Evolutionary conservation across 345 rosid species (phyloP), one percentile per base, ranked within the genome.

Genomic region (Populus simonii): DNA sequence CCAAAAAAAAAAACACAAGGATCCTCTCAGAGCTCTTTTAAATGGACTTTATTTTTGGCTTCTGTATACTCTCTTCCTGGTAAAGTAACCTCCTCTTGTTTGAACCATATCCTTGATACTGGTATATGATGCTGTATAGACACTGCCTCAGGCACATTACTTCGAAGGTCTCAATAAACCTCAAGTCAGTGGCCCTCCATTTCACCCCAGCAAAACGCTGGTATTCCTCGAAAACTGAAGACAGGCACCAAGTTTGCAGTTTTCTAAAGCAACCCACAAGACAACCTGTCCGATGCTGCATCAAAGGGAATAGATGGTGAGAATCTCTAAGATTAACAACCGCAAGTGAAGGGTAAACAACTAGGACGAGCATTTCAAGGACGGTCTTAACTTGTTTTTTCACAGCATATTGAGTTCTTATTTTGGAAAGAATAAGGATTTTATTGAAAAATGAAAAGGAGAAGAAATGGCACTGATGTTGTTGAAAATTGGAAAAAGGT

Each of bases 221-320:
- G 84, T 94, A 94, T 72, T 94, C 98, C 77, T 94, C 96, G 5
- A 87, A 84, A 65, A 89, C 90, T 0, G 97, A 89, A 33, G 92
- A 80, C 82, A 92, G 78, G 53, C 94, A 91, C 98, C 98, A 93
- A 31, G 88, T 80, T 73, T 93, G 97, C 29, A 90, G 78, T 82
- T 93, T 93, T 80, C 98, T 89, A 83, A 92, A 83, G 88, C 97
- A 92, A 33, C 93, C 98, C 57, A 94, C 97, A 12, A 94, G 89
- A 81, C 92, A 86, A 74, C 98, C 97, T 0, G 98, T 94, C 59
- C 97, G 89, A 75, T 92, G 98, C 98, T 93, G 97, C 83, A 87
- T 11, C 29, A 7, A 61, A 63, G 57, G 47, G 73, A 36, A 65
- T 16, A 43, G 8, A 76, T 74, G 8, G 13, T 73, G 66, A 76